Percentiles rank a stretch among this genome's conserved stretches.
phyloP scores from a whole-genome alignment of 2,329 filamentous ascomycete genomes.

The Periconia sp. region DNA sequence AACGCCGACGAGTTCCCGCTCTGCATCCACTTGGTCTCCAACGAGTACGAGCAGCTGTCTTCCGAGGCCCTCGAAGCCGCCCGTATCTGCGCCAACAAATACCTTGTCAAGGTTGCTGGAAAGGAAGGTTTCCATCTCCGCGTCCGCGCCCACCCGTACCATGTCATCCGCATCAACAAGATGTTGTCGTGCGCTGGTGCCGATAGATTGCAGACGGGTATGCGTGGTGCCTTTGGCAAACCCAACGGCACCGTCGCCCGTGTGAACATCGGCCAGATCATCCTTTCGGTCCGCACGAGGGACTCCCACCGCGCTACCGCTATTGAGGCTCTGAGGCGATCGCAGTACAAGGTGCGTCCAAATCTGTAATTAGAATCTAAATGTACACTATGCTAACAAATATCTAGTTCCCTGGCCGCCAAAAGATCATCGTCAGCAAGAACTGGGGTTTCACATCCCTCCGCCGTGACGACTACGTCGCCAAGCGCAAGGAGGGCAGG shows the following conservation, averaged over 20 bases:
- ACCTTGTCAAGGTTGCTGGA: conserved; percentile 72
- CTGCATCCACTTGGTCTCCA: conserved; percentile 97
- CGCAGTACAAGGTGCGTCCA: conserved; percentile 83
- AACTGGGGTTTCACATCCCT: conserved; percentile 99
- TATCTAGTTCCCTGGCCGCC: conserved; percentile 87
- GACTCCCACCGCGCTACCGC: conserved; percentile 90
- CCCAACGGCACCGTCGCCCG: conserved; percentile 98
- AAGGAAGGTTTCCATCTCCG: conserved; percentile 76
- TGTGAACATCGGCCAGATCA: conserved; percentile 99
- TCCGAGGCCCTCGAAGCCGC: conserved; percentile 99
- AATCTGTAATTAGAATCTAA: not conserved
- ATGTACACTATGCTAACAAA: conserved; percentile 5
- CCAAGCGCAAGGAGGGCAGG: conserved; percentile 90
- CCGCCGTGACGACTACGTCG: conserved; percentile 94
- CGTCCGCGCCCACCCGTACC: conserved; percentile 93
- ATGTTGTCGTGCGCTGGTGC: conserved; percentile 99
- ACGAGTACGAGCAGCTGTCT: conserved; percentile 99
- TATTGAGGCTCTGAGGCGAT: conserved; percentile 98
- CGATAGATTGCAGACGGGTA: conserved; percentile 99
- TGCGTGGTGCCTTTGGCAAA: conserved; percentile 99
- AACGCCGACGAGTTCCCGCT: conserved; percentile 99
- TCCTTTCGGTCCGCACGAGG: conserved; percentile 96
- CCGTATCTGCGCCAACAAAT: conserved; percentile 99
- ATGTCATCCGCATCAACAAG: conserved; percentile 99
- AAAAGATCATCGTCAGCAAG: conserved; percentile 99